phyloP scores from a whole-genome alignment of 2,329 filamentous ascomycete genomes.

The Epichloe festucae region DNA sequence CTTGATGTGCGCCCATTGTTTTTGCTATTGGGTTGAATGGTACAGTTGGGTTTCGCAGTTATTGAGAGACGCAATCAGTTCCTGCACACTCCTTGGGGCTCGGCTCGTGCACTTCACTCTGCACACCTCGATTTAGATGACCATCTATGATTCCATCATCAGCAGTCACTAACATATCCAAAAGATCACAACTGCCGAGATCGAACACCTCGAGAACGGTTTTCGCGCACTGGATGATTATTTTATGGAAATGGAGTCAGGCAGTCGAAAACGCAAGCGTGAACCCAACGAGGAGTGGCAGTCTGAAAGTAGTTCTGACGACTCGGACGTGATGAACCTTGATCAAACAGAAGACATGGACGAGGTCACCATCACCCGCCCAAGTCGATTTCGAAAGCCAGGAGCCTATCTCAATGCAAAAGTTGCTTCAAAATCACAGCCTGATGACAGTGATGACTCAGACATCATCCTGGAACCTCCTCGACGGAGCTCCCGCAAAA shows the following conservation, averaged over 20 bases:
- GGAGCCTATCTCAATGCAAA: not conserved
- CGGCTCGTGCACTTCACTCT: not conserved
- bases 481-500: conserved; percentile 6
- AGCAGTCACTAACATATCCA: conserved; percentile 8
- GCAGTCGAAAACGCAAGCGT: conserved; percentile 20
- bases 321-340: conserved; percentile 16
- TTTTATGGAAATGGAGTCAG: conserved; percentile 9
- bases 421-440: conserved; percentile 5
- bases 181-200: conserved; percentile 19
- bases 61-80: not conserved
- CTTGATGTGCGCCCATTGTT: not conserved
- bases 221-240: conserved; percentile 13
- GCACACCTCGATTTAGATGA: not conserved
- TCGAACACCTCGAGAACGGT: conserved; percentile 21
- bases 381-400: not conserved
- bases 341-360: conserved; percentile 13
- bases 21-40: not conserved
- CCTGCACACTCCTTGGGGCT: not conserved
- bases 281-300: conserved; percentile 16
- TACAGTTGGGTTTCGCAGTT: not conserved
- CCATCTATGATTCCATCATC: not conserved
- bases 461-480: conserved; percentile 3
- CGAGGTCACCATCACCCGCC: conserved; percentile 6
- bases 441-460: conserved; percentile 1
- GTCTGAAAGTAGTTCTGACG: conserved; percentile 12